Conservation (phyloP, 495 filamentous ascomycete genomes). For the Tuber calosporum region DNA sequence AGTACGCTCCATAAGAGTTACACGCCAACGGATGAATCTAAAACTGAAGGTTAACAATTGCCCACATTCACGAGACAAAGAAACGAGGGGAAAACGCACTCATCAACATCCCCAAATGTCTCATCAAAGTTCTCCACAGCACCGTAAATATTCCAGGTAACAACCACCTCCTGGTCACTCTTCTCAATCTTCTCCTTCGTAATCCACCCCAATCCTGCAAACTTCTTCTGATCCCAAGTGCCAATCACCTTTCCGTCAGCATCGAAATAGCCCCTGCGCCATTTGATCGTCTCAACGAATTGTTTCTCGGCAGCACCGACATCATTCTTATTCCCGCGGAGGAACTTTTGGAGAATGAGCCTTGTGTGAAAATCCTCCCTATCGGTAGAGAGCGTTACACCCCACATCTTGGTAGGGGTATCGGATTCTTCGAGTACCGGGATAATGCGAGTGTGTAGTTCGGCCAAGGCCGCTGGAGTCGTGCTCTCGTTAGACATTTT, state of each 20-base stretch:
- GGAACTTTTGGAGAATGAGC: constrained; percentile 81
- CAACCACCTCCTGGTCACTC: constrained; percentile 17
- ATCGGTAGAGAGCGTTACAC: constrained; percentile 53
- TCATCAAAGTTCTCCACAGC: constrained; percentile 61
- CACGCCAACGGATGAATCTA: constrained; percentile 72
- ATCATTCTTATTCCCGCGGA: constrained; percentile 77
- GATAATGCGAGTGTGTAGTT: constrained; percentile 33
- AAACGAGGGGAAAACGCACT: constrained; percentile 50
- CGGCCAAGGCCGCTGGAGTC: constrained; percentile 6
- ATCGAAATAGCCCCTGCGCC: constrained; percentile 55
- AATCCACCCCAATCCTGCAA: constrained; percentile 53
- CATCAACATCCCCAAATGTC: constrained; percentile 69
- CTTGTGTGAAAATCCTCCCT: constrained; percentile 60
- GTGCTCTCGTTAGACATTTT: neutral
- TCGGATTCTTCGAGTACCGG: constrained; percentile 46
- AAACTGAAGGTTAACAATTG: constrained; percentile 44
- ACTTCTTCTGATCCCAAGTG: constrained; percentile 51
- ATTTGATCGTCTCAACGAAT: constrained; percentile 67
- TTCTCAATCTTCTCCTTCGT: constrained; percentile 40
- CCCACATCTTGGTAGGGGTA: constrained; percentile 69
- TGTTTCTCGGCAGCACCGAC: constrained; percentile 64
- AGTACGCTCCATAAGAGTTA: constrained; percentile 76
- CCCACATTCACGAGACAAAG: neutral
- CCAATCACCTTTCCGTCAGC: constrained; percentile 45
- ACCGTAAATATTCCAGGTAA: constrained; percentile 83